Evolutionary conservation across 108 stramenopile species (phyloP), one percentile per base, ranked within the genome.

Genomic region (Hondaea fermentalgiana): DNA sequence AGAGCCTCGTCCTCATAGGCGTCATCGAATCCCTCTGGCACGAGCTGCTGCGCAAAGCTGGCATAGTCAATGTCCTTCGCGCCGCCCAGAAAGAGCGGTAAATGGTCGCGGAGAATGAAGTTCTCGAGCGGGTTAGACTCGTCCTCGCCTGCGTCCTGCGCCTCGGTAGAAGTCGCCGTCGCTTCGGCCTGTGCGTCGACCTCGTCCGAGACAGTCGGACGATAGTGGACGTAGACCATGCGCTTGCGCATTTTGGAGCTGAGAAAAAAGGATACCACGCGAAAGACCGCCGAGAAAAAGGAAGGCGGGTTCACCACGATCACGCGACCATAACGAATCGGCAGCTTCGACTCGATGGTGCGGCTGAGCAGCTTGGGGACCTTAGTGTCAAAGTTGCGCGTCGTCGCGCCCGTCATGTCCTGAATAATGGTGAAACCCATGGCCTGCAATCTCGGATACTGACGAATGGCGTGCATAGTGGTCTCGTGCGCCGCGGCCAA

Each of bases 321-420:
- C 6, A 83, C 76, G 17, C 76, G 51, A 14, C 76, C 76, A 23
- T 83, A 83, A 17, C 76, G 76, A 17, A 83, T 47, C 45, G 76
- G 76, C n/a, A 83, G 4, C 76, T 53, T 83, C 8, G 76, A 83
- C 76, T 83, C 76, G 19, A 83, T 83, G 10, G 76, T 83, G 19
- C 51, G 19, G 23, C 76, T 83, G 23, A 83, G n/a, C n/a, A 83
- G 76, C 76, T 83, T 83, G 45, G 76, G 76, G 19, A 83, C 51
- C 49, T 83, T 83, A 3, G 51, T 53, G 51, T 83, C 76, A 3
- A 83, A 47, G 23, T 83, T 83, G 45, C 51, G 45, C 51, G 64
- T 42, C 8, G 64, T 69, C 14, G 64, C 51, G 10, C 76, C 76
- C 17, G 76, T 3, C 76, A 83, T 83, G 51, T 83, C 76, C 8